Conservation (phyloP, 768 basidiomycete species). For the Boletus fagicola region DNA sequence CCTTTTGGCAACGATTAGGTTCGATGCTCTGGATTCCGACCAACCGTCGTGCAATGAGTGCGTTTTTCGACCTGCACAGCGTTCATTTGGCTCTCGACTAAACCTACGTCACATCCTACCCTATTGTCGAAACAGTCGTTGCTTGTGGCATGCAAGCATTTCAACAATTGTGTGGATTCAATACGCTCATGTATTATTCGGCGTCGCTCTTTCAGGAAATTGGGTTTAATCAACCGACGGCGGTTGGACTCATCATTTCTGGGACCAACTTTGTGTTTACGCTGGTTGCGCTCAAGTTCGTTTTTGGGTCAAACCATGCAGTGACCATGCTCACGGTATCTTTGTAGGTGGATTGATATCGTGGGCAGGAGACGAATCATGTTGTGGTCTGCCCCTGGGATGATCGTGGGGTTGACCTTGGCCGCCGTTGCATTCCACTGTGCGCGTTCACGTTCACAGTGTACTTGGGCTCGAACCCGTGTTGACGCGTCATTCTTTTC, state of each 20-base stretch:
- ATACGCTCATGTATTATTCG: conserved; percentile 74
- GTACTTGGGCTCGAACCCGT: background rate
- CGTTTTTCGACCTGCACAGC: conserved; percentile 12
- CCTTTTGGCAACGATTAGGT: conserved; percentile 51
- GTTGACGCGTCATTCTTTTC: background rate
- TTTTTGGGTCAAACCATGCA: background rate
- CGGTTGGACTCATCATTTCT: conserved; percentile 75
- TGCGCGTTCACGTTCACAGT: background rate
- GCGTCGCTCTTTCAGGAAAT: conserved; percentile 78
- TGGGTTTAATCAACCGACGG: conserved; percentile 80
- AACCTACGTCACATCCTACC: background rate
- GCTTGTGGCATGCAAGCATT: conserved; percentile 80
- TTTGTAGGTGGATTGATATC: conserved; percentile 51
- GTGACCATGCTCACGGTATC: background rate
- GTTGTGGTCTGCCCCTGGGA: conserved; percentile 68
- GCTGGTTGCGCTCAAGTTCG: conserved; percentile 64
- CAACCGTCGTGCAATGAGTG: conserved; percentile 70
- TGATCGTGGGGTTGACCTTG: conserved; percentile 64
- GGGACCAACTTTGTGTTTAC: conserved; percentile 81
- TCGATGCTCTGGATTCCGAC: conserved; percentile 55
- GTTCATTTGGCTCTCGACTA: background rate
- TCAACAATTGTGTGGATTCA: conserved; percentile 84
- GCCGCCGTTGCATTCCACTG: conserved; percentile 64
- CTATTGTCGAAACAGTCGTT: conserved; percentile 45
- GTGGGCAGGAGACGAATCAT: conserved; percentile 70